These are phyloP conservation scores for Naematelia encephala DNA, from an alignment of 768 basidiomycete species.

Conservation along the genomic window DNA sequence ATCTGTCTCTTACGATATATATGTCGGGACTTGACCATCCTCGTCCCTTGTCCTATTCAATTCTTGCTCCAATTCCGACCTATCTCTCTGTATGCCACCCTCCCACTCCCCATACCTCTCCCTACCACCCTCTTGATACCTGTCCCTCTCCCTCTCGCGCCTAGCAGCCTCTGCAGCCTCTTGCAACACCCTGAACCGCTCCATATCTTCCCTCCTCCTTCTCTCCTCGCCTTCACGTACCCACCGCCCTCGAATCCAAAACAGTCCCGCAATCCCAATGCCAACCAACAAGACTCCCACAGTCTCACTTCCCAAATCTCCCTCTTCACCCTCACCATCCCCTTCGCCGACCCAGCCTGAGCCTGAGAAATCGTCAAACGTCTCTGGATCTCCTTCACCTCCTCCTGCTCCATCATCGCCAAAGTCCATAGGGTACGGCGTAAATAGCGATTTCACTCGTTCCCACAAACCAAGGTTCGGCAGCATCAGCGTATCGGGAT, in stretches of 20 bases:
- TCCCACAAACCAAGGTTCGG: slow-evolving; percentile 18
- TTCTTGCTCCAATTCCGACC: background rate
- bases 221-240: slow-evolving; percentile 62
- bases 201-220: slow-evolving; percentile 1
- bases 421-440: slow-evolving; percentile 1
- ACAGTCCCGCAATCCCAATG: slow-evolving; percentile 66
- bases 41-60: background rate
- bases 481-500: slow-evolving; percentile 6
- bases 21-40: background rate
- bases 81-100: background rate
- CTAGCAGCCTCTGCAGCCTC: background rate
- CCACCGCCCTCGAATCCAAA: slow-evolving; percentile 76
- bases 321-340: slow-evolving; percentile 56
- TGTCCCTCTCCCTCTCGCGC: background rate
- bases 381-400: slow-evolving; percentile 18
- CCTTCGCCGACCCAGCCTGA: slow-evolving; percentile 42
- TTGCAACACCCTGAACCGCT: slow-evolving; percentile 3
- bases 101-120: background rate
- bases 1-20: too few relatives aligned
- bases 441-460: slow-evolving; percentile 30
- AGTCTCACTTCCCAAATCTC: slow-evolving; percentile 74
- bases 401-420: slow-evolving; percentile 3
- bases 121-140: background rate
- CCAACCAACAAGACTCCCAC: slow-evolving; percentile 72
- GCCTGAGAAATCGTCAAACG: slow-evolving; percentile 20